Evolutionary conservation across 1,284 basidiomycete species (phyloP), one percentile per base, ranked within the genome.

Genomic region (Bjerkandera adusta): DNA sequence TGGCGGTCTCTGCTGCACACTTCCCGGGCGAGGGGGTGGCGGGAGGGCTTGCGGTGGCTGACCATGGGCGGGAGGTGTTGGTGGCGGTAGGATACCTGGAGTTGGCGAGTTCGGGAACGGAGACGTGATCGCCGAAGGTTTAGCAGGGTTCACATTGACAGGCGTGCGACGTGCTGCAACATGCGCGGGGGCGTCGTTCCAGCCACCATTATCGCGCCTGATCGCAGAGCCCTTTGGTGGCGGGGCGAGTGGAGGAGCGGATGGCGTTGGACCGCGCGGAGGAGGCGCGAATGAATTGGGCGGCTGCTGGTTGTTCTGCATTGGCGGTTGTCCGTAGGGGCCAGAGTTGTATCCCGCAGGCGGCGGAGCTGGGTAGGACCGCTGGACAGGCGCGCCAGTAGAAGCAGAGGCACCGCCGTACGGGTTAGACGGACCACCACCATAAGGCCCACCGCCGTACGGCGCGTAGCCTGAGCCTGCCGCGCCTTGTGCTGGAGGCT

Each of bases 151-250:
- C 6, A 74, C 60, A 1, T 77, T 70, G 30, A 73, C 72, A 1
- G 83, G 75, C 1, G 76, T 76, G 43, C 83, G 81, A 41, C 75
- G 70, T 11, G 72, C 62, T 5, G 69, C 53, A 12, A 76, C 58
- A 6, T 79, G 57, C 3, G 70, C 67, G 2, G 92, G 92, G 0
- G 89, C 82, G 59, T 98, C 95, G 61, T 98, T 98, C 94, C 94
- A 98, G 0, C 91, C 92, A 8, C 83, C 79, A 35, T 85, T 83
- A 50, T 88, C 87, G 27, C 80, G 77, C 55, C 82, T 85, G 20
- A 70, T 59, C 4, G 48, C 26, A 45, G 36, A n/a, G 21, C 51
- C 46, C 33, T 48, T 52, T 5, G 47, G 50, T 1, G 52, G 52
- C n/a, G 71, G 73, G 3, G 71, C 70, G 68, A 36, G 65, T 50